Conservation (phyloP, 139 green algal genomes). For the Chara braunii region DNA sequence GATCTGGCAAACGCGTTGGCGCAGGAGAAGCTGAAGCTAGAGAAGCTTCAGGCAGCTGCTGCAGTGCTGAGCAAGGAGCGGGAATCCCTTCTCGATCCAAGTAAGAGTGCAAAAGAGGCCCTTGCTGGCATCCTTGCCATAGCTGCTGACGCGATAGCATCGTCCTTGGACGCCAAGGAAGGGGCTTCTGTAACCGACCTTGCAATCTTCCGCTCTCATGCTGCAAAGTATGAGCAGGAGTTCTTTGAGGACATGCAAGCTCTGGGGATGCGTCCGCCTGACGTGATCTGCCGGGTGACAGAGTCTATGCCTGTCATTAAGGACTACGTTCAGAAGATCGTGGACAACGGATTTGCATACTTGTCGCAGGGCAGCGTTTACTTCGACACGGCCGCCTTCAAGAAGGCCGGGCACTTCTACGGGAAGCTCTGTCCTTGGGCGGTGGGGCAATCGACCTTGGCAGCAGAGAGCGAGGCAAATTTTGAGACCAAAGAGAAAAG, state of each 20-base stretch:
- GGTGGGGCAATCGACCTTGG: constrained; percentile 47
- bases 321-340: constrained; percentile 65
- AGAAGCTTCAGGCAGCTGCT: constrained; percentile 24
- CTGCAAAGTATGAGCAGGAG: constrained; percentile 71
- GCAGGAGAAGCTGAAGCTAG: constrained; percentile 39
- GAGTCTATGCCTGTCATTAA: constrained; percentile 61
- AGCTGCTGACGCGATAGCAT: constrained; percentile 63
- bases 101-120: no score
- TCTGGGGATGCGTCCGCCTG: constrained; percentile 66
- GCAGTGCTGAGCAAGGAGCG: neutral
- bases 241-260: constrained; percentile 88
- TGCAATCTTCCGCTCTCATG: constrained; percentile 76
- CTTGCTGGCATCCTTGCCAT: no score
- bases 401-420: constrained; percentile 68
- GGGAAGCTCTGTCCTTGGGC: constrained; percentile 66
- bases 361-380: constrained; percentile 69
- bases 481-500: constrained; percentile 75
- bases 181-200: constrained; percentile 64
- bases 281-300: constrained; percentile 83
- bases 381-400: constrained; percentile 86
- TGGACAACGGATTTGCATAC: constrained; percentile 72
- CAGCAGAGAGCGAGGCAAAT: constrained; percentile 51
- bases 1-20: neutral
- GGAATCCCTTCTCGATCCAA: no score
- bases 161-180: constrained; percentile 62